Evolutionary conservation across 257 asterid genomes (phyloP).

Genomic region (Orobanche coerulescens): DNA sequence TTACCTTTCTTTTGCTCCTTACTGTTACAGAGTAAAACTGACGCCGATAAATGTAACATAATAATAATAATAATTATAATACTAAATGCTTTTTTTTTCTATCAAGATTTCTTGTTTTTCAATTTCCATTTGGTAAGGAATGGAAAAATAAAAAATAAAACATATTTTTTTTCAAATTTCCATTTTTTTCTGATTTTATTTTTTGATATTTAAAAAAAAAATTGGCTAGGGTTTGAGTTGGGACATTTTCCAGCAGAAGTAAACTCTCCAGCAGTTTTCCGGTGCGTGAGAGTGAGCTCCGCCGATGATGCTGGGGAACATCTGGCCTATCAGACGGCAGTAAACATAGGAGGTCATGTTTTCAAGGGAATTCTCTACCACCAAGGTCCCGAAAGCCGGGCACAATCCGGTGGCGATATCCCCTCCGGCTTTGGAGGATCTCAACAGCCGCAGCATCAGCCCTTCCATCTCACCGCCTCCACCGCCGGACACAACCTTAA

Average conservation of each 20-base stretch:
- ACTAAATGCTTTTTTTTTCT: no score
- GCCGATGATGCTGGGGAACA: conserved; percentile 40
- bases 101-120: no score
- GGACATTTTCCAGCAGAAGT: conserved; percentile 47
- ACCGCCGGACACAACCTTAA: conserved; percentile 25
- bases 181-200: not conserved
- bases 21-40: conserved; percentile 37
- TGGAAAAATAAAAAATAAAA: no score
- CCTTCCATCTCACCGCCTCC: conserved; percentile 32
- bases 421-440: conserved; percentile 35
- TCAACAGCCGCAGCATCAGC: conserved; percentile 30
- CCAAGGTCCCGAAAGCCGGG: conserved; percentile 43
- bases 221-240: conserved; percentile 37
- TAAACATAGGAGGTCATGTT: conserved; percentile 54
- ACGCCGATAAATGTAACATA: conserved; percentile 21
- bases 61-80: no score
- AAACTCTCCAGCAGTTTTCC: conserved; percentile 39
- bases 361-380: conserved; percentile 60
- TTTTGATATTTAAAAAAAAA: conserved; percentile 26
- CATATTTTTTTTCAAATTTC: no score
- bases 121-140: no score
- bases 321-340: conserved; percentile 50
- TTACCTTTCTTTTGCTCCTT: conserved; percentile 17
- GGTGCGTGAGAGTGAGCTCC: conserved; percentile 41
- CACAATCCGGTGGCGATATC: conserved; percentile 23